Percentiles rank a stretch among this genome's conserved stretches.
These are phyloP conservation scores for Basidiobolus meristosporus DNA, from an alignment of 371 early-diverging fungal genomes.

Conservation along the genomic window DNA sequence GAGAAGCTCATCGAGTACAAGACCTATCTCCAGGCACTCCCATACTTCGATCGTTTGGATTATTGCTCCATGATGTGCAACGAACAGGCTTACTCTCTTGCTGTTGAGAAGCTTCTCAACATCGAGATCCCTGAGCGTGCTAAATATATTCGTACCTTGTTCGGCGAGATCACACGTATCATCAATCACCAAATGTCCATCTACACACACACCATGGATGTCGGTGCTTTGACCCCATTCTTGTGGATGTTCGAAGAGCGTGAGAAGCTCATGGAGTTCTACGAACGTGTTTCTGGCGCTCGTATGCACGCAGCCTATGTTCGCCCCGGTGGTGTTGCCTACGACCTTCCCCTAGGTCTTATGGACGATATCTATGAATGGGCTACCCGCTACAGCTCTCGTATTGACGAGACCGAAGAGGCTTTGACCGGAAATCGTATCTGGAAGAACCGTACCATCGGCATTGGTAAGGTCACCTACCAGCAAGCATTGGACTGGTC, in stretches of 20 bases:
- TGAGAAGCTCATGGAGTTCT: slow-evolving; percentile 95
- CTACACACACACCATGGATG: slow-evolving; percentile 91
- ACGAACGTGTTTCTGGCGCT: slow-evolving; percentile 94
- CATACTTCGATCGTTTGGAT: slow-evolving; percentile 96
- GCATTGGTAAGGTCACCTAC: slow-evolving; percentile 69
- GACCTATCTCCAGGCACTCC: slow-evolving; percentile 91
- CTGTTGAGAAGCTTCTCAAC: slow-evolving; percentile 93
- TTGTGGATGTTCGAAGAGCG: slow-evolving; percentile 98
- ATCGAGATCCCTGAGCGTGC: slow-evolving; percentile 88
- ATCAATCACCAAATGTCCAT: slow-evolving; percentile 96
- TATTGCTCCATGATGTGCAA: slow-evolving; percentile 97
- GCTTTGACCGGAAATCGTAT: slow-evolving; percentile 82
- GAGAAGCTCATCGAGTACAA: slow-evolving; percentile 97
- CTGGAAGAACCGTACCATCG: slow-evolving; percentile 81
- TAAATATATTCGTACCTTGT: slow-evolving; percentile 90
- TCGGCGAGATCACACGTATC: slow-evolving; percentile 93
- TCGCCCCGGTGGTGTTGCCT: slow-evolving; percentile 90
- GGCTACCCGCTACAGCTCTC: slow-evolving; percentile 73
- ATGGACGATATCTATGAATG: slow-evolving; percentile 89
- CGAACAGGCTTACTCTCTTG: slow-evolving; percentile 86
- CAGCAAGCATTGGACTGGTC: slow-evolving; percentile 80
- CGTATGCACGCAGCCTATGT: slow-evolving; percentile 96
- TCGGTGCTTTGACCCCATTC: slow-evolving; percentile 94
- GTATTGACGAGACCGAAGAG: slow-evolving; percentile 90
- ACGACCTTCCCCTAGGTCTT: slow-evolving; percentile 82